Conservation (phyloP, 192 early-diverging fungal genomes). For the Neocallimastix lanati region DNA sequence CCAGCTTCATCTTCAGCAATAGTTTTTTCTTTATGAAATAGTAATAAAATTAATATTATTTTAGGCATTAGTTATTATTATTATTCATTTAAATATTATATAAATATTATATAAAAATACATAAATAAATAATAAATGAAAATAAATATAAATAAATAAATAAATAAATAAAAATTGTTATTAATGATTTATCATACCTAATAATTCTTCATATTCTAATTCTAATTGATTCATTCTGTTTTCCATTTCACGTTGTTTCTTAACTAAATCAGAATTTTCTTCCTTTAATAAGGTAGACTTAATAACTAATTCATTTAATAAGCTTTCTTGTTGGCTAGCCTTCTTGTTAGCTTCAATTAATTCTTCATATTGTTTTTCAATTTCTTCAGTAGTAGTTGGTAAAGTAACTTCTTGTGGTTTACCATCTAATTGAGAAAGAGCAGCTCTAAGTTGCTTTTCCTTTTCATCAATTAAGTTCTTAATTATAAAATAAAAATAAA, state of each 20-base stretch:
- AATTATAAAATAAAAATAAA: no score
- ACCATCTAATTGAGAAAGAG: conserved; percentile 39
- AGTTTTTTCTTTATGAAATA: conserved; percentile 24
- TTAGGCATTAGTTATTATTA: no score
- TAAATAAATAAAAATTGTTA: no score
- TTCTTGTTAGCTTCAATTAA: conserved; percentile 44
- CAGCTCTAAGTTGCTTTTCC: conserved; percentile 52
- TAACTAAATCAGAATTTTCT: conserved; percentile 31
- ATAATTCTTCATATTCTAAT: conserved; percentile 62
- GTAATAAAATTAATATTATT: no score
- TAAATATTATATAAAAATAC: no score
- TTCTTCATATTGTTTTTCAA: conserved; percentile 47
- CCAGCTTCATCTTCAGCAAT: conserved; percentile 52
- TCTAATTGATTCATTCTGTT: conserved; percentile 47
- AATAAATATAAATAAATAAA: no score
- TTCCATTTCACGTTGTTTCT: conserved; percentile 49
- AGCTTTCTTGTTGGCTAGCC: conserved; percentile 38
- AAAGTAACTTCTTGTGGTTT: conserved; percentile 25
- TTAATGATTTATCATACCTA: conserved; percentile 19
- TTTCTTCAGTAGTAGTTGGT: conserved; percentile 33
- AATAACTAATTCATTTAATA: conserved; percentile 27
- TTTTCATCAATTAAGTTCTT: conserved; percentile 52
- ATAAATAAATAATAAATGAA: no score
- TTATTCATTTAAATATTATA: no score
- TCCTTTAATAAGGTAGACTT: conserved; percentile 8